These are phyloP conservation scores for Colletotrichum somersetense DNA, from an alignment of 2,329 filamentous ascomycete genomes.

Conservation along the genomic window DNA sequence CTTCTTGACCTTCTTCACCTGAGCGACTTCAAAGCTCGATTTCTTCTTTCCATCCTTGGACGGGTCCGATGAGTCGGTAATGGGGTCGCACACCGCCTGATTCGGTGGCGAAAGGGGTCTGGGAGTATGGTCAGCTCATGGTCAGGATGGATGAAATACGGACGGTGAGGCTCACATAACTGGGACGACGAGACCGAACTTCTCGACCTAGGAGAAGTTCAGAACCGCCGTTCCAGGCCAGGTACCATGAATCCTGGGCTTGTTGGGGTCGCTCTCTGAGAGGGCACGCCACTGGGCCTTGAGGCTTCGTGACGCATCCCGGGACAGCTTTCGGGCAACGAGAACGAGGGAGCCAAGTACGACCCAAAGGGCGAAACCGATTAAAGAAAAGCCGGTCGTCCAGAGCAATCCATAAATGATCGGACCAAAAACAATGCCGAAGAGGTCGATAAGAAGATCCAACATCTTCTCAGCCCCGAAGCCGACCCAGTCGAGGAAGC, in stretches of 20 bases:
- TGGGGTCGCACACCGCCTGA: constrained; percentile 15
- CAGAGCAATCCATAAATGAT: neutral
- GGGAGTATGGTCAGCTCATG: neutral
- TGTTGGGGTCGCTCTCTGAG: neutral
- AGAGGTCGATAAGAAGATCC: neutral
- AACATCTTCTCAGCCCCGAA: too few relatives aligned
- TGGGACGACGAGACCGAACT: neutral
- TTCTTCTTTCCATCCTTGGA: neutral
- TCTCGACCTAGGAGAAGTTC: constrained; percentile 19
- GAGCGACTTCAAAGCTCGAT: neutral
- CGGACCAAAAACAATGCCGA: neutral
- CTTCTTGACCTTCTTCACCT: neutral
- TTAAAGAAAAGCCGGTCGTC: too few relatives aligned
- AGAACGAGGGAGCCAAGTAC: neutral
- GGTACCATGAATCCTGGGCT: constrained; percentile 35
- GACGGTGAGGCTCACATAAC: constrained; percentile 26
- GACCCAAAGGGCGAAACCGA: neutral
- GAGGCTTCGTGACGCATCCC: neutral
- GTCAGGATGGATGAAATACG: neutral
- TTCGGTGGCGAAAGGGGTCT: constrained; percentile 17
- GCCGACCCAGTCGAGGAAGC: neutral
- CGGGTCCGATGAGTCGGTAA: neutral
- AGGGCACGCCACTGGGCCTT: neutral
- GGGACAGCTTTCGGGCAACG: neutral
- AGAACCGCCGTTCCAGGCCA: constrained; percentile 21